A percentile compares a stretch with the other conserved stretches of the same genome.
phyloP scores from a whole-genome alignment of 2,329 filamentous ascomycete species.

The Ceratocystis alfenasii region DNA sequence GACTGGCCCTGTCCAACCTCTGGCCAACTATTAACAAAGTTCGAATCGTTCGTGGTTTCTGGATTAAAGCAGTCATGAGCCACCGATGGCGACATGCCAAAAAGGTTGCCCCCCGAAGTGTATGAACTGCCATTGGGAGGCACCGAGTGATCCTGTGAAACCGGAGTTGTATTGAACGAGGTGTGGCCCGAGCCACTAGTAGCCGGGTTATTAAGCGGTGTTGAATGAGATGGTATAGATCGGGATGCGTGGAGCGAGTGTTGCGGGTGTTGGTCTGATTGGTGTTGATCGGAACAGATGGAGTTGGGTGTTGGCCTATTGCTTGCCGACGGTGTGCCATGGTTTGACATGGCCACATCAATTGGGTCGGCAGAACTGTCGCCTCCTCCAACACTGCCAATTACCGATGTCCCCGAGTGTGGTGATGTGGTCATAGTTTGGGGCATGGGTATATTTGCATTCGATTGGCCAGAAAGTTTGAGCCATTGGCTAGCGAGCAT shows the following conservation, averaged over 20 bases:
- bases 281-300: slow-evolving; percentile 13
- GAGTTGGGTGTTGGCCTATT: slow-evolving; percentile 18
- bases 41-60: slow-evolving; percentile 24
- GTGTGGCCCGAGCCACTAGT: neutral
- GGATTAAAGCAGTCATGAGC: slow-evolving; percentile 16
- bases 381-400: neutral
- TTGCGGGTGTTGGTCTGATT: slow-evolving; percentile 16
- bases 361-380: neutral
- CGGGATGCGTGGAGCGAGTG: neutral
- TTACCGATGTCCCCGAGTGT: neutral
- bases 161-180: neutral
- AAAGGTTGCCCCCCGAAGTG: neutral
- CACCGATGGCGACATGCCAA: slow-evolving; percentile 5
- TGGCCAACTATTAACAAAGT: slow-evolving; percentile 31
- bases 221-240: neutral
- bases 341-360: slow-evolving; percentile 10
- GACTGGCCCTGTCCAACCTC: slow-evolving; percentile 34
- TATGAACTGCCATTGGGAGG: neutral
- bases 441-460: neutral
- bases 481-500: slow-evolving; percentile 13
- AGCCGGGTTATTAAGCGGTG: neutral
- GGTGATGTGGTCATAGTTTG: neutral
- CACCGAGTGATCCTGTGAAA: neutral
- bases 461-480: neutral
- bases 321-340: slow-evolving; percentile 11